Conservation (phyloP, 1,284 basidiomycete species). For the Pyrrhoderma noxium region DNA sequence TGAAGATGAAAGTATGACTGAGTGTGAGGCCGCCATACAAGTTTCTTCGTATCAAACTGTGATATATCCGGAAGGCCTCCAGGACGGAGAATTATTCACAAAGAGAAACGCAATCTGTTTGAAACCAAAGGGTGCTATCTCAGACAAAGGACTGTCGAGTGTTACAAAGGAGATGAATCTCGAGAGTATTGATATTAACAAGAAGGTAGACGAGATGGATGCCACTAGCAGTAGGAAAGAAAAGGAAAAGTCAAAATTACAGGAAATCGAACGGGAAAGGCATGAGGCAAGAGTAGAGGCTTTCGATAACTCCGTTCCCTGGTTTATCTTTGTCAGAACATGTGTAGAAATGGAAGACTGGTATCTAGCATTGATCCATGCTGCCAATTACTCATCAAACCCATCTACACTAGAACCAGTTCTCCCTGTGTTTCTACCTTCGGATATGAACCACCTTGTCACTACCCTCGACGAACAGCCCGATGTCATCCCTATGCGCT, state of each 20-base stretch:
- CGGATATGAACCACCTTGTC: slow-evolving; percentile 82
- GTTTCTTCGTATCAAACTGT: slow-evolving; percentile 67
- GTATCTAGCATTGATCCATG: slow-evolving; percentile 85
- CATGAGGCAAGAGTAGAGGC: slow-evolving; percentile 45
- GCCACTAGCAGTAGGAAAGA: slow-evolving; percentile 34
- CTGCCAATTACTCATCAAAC: slow-evolving; percentile 51
- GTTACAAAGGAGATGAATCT: slow-evolving; percentile 48
- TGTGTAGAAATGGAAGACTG: slow-evolving; percentile 92
- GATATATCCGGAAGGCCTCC: slow-evolving; percentile 64
- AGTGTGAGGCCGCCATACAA: slow-evolving; percentile 82
- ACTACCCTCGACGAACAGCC: slow-evolving; percentile 84
- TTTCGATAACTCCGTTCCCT: slow-evolving; percentile 51
- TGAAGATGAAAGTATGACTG: slow-evolving; percentile 81
- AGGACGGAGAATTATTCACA: slow-evolving; percentile 82
- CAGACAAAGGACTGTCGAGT: slow-evolving; percentile 37
- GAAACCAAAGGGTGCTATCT: slow-evolving; percentile 27
- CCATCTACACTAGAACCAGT: slow-evolving; percentile 50
- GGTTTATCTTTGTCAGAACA: slow-evolving; percentile 85
- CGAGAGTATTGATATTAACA: slow-evolving; percentile 32
- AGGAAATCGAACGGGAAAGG: slow-evolving; percentile 38
- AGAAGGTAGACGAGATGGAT: slow-evolving; percentile 31
- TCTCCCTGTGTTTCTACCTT: slow-evolving; percentile 58
- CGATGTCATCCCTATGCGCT: slow-evolving; percentile 93
- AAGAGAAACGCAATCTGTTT: slow-evolving; percentile 84
- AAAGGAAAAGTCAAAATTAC: slow-evolving; percentile 37